A percentile compares a stretch with the other conserved stretches of the same genome.
phyloP scores from a whole-genome alignment of 1,284 basidiomycete genomes.

The Phlebopus sp. region DNA sequence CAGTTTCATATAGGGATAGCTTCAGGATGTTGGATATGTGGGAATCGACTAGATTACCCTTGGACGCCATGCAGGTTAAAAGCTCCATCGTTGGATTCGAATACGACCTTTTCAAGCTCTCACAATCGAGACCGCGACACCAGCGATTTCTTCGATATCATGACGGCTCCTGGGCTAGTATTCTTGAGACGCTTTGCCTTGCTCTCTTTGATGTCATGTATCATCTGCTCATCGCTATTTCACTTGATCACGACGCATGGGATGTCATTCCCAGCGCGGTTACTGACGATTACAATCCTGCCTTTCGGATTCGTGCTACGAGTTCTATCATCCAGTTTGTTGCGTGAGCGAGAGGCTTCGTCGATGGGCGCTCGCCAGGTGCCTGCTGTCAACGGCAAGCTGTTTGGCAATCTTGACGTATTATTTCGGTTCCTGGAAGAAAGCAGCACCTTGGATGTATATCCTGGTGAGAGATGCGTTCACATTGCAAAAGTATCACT shows the following conservation, averaged over 20 bases:
- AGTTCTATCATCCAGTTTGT: conserved; percentile 1
- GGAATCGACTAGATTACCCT: too few species aligned
- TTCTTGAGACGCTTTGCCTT: conserved; percentile 1
- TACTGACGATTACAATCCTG: conserved; percentile 6
- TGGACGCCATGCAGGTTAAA: too few species aligned
- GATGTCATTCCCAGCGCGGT: conserved; percentile 10
- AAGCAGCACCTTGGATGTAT: conserved; percentile 12
- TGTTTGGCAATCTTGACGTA: conserved; percentile 23
- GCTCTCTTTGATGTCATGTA: neutral
- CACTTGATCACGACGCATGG: conserved; percentile 8
- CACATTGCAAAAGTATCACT: neutral
- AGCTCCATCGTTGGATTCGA: too few species aligned
- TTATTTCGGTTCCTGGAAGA: conserved; percentile 14
- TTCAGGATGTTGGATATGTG: too few species aligned
- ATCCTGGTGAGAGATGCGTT: conserved; percentile 19
- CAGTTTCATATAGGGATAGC: too few species aligned
- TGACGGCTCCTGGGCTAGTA: conserved; percentile 3
- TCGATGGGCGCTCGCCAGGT: conserved; percentile 26
- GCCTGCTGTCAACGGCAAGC: conserved; percentile 11
- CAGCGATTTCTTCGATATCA: neutral
- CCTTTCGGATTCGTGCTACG: conserved; percentile 13
- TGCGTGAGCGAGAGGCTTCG: conserved; percentile 13
- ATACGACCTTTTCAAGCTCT: too few species aligned
- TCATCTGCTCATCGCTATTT: conserved; percentile 1
- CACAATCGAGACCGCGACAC: too few species aligned